phyloP scores from a whole-genome alignment of 768 basidiomycete genomes.

The Lactarius sp. region DNA sequence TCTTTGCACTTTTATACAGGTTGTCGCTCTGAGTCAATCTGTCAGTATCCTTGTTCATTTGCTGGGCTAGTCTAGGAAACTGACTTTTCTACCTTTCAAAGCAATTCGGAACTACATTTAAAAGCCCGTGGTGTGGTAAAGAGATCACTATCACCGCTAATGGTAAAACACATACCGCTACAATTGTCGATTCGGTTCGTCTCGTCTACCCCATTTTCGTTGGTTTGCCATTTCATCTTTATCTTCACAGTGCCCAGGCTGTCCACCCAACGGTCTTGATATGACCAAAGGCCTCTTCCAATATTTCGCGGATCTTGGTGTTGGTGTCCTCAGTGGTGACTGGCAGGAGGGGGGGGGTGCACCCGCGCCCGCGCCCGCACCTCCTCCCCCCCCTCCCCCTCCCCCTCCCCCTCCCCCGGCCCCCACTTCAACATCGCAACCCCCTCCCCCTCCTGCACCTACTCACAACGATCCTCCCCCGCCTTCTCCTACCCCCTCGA shows the following conservation, averaged over 20 bases:
- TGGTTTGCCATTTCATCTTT: background rate
- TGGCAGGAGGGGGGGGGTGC: constrained; percentile 32
- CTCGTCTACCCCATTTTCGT: background rate
- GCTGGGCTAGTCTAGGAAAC: background rate
- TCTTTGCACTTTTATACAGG: background rate
- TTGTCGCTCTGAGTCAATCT: constrained; percentile 12
- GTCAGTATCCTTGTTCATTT: constrained; percentile 8
- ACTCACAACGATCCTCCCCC: background rate
- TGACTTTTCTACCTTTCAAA: constrained; percentile 20
- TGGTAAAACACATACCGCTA: constrained; percentile 55
- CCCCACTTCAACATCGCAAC: background rate
- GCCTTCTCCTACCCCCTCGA: background rate
- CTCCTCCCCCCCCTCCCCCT: background rate
- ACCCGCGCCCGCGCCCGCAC: background rate
- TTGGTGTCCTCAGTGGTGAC: constrained; percentile 37
- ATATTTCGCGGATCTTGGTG: constrained; percentile 34
- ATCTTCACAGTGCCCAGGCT: constrained; percentile 37
- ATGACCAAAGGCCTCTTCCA: constrained; percentile 43
- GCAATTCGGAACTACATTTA: constrained; percentile 57
- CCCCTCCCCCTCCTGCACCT: background rate
- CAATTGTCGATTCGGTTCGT: constrained; percentile 58
- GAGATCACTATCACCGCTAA: constrained; percentile 55
- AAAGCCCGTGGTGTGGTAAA: constrained; percentile 60
- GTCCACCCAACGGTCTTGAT: constrained; percentile 42
- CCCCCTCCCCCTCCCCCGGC: background rate